phyloP scores from a whole-genome alignment of 108 stramenopile species.

The Aurantiochytrium sp. region DNA sequence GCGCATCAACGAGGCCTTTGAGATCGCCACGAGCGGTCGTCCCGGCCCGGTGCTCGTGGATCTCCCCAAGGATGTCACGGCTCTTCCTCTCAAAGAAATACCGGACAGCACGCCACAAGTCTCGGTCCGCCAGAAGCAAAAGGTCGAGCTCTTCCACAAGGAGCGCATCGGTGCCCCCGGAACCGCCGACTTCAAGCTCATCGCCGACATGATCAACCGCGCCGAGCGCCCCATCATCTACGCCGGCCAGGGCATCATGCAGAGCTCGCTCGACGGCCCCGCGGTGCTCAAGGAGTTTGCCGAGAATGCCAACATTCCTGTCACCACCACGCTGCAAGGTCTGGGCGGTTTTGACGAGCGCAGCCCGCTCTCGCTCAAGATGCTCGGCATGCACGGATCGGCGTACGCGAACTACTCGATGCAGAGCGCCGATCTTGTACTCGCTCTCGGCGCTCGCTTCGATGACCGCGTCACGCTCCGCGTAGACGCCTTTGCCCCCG shows the following conservation, averaged over 20 bases:
- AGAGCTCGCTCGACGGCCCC: slow-evolving; percentile 49
- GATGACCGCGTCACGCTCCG: slow-evolving; percentile 83
- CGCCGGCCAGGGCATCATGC: slow-evolving; percentile 79
- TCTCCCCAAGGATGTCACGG: no score
- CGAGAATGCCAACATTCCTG: slow-evolving; percentile 76
- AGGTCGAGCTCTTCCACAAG: slow-evolving; percentile 25
- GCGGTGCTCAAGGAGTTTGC: slow-evolving; percentile 74
- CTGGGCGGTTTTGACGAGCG: slow-evolving; percentile 78
- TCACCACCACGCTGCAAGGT: slow-evolving; percentile 78
- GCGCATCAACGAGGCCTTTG: no score
- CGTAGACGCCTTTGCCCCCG: slow-evolving; percentile 70
- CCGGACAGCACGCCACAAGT: background rate
- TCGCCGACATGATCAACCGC: slow-evolving; percentile 64
- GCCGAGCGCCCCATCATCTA: slow-evolving; percentile 81
- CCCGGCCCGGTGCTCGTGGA: no score
- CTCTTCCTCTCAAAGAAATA: background rate
- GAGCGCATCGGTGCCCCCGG: background rate
- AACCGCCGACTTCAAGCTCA: slow-evolving; percentile 36
- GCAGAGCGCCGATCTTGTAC: slow-evolving; percentile 80
- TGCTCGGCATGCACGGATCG: slow-evolving; percentile 86
- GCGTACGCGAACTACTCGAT: slow-evolving; percentile 79
- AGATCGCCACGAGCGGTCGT: no score
- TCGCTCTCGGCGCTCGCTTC: slow-evolving; percentile 77
- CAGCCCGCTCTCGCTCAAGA: slow-evolving; percentile 73
- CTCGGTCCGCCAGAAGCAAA: background rate